Conservation (phyloP, 768 basidiomycete genomes). For the Leccinum truebloodii region DNA sequence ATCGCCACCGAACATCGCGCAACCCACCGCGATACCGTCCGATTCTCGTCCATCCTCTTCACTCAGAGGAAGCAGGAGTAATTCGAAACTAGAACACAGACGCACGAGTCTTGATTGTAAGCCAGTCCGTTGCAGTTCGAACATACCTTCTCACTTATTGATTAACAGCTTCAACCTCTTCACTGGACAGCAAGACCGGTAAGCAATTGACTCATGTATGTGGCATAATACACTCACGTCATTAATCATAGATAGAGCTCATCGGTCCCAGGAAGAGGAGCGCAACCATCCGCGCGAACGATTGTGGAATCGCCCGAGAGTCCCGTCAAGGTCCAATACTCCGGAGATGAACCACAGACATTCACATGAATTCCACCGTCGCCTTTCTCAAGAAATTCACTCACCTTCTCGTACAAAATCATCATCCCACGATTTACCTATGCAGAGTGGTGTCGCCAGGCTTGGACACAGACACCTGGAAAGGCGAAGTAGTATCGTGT, state of each 20-base stretch:
- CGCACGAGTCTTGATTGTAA: slow-evolving; percentile 19
- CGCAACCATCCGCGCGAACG: slow-evolving; percentile 45
- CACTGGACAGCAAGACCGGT: slow-evolving; percentile 18
- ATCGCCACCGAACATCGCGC: slow-evolving; percentile 6
- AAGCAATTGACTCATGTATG: slow-evolving; percentile 19
- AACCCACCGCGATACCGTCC: slow-evolving; percentile 6
- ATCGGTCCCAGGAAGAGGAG: slow-evolving; percentile 33
- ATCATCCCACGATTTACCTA: slow-evolving; percentile 16
- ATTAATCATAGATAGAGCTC: slow-evolving; percentile 28
- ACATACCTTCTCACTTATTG: slow-evolving; percentile 1
- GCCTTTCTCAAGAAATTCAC: slow-evolving; percentile 30
- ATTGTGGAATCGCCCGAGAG: slow-evolving; percentile 45
- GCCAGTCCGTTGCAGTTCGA: not conserved
- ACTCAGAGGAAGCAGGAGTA: slow-evolving; percentile 5
- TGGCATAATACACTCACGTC: slow-evolving; percentile 4
- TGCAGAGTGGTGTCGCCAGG: slow-evolving; percentile 9
- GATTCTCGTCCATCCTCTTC: slow-evolving; percentile 19
- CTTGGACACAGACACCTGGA: slow-evolving; percentile 13
- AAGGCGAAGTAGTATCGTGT: slow-evolving; percentile 41
- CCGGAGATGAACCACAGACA: slow-evolving; percentile 28
- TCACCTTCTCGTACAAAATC: slow-evolving; percentile 27
- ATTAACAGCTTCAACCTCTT: slow-evolving; percentile 30
- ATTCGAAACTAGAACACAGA: slow-evolving; percentile 7
- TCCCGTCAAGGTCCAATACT: slow-evolving; percentile 25
- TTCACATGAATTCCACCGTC: slow-evolving; percentile 30